These are phyloP conservation scores for Fusarium mundagurra DNA, from an alignment of 2,329 filamentous ascomycete genomes.

Conservation along the genomic window DNA sequence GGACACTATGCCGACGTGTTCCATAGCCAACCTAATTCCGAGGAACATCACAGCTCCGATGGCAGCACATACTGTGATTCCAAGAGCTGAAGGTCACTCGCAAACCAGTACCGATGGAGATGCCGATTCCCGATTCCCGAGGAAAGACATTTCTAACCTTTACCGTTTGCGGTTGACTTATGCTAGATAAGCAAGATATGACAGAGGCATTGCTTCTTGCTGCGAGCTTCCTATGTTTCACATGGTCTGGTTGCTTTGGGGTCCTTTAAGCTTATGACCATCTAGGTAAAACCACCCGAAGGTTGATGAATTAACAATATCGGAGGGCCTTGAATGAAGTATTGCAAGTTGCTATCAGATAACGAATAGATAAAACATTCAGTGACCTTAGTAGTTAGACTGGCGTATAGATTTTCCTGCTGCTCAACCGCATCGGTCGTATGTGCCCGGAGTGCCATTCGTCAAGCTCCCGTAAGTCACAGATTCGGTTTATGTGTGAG, in stretches of 20 bases:
- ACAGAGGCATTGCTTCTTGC: background rate
- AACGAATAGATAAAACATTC: background rate
- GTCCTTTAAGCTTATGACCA: background rate
- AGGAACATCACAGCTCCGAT: background rate
- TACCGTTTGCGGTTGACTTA: slow-evolving; percentile 6
- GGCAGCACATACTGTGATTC: background rate
- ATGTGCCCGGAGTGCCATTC: background rate
- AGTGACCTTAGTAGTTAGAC: background rate
- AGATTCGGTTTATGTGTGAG: background rate
- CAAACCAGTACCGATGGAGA: slow-evolving; percentile 10
- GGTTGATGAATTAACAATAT: background rate
- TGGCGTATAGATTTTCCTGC: background rate
- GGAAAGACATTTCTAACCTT: slow-evolving; percentile 10
- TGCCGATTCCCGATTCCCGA: slow-evolving; percentile 34
- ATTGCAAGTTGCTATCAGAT: background rate
- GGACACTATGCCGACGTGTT: slow-evolving; percentile 30
- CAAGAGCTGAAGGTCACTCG: background rate
- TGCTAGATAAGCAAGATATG: slow-evolving; percentile 11
- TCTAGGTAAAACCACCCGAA: background rate
- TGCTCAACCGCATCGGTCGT: background rate
- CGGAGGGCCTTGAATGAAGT: background rate
- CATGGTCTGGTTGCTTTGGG: background rate
- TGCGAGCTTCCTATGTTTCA: background rate
- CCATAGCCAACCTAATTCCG: slow-evolving; percentile 23
- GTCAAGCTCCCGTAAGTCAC: background rate